Percentiles rank a stretch among this genome's conserved stretches.
phyloP scores from a whole-genome alignment of 225 moss, liverwort and hornwort genomes.

The Physcomitrium patens region DNA sequence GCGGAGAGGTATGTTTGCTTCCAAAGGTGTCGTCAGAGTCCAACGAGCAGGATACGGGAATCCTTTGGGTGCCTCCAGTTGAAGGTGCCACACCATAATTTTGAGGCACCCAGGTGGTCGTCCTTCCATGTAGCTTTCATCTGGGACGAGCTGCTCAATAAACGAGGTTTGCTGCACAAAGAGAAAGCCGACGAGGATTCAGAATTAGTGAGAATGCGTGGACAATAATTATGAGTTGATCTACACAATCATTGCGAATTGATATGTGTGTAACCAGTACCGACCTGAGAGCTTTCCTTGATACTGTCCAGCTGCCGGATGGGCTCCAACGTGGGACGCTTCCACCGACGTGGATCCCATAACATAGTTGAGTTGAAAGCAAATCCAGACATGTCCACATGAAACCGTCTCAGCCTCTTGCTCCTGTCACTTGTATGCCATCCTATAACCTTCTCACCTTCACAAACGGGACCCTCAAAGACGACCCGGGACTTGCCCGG shows the following conservation, averaged over 20 bases:
- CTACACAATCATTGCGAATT: no score
- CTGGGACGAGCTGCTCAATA: constrained; percentile 69
- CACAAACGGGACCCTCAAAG: constrained; percentile 69
- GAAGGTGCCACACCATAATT: constrained; percentile 72
- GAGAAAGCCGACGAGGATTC: neutral
- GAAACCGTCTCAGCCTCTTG: constrained; percentile 66
- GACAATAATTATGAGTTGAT: constrained; percentile 56
- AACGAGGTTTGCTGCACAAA: constrained; percentile 60
- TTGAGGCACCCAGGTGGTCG: constrained; percentile 61
- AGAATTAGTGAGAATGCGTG: neutral
- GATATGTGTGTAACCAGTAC: neutral
- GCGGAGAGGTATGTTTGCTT: constrained; percentile 33
- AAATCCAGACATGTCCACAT: constrained; percentile 65
- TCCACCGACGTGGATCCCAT: constrained; percentile 81
- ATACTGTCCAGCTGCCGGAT: constrained; percentile 83
- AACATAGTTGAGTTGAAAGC: constrained; percentile 80
- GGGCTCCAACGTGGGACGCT: constrained; percentile 66
- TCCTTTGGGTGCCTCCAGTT: constrained; percentile 43
- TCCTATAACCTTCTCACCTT: constrained; percentile 62
- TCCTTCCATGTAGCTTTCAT: constrained; percentile 75
- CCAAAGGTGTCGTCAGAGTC: constrained; percentile 41
- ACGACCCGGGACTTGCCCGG: constrained; percentile 72
- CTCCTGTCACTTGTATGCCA: constrained; percentile 72
- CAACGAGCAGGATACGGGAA: constrained; percentile 57
- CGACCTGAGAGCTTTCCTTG: constrained; percentile 83